phyloP scores from a whole-genome alignment of 2,329 filamentous ascomycete genomes.

The Claviceps spartinae region DNA sequence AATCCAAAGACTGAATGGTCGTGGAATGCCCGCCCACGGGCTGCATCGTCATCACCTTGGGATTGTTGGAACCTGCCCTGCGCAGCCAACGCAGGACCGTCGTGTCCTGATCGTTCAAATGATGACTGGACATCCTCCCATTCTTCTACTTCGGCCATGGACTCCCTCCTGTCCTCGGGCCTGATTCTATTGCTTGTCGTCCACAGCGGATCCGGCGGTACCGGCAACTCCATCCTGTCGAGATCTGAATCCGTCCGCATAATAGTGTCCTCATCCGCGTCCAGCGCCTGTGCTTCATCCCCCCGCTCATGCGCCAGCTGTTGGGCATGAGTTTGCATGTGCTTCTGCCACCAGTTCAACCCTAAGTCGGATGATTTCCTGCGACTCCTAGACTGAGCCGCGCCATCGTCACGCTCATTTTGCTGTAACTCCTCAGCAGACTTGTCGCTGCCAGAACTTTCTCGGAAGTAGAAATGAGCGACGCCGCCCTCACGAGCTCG shows the following conservation, averaged over 20 bases:
- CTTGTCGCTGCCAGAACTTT: constrained; percentile 46
- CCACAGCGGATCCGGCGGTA: constrained; percentile 28
- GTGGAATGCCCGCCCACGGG: neutral
- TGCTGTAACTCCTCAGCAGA: constrained; percentile 25
- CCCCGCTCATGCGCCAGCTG: constrained; percentile 38
- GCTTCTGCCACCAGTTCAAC: constrained; percentile 61
- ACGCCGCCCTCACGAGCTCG: constrained; percentile 55
- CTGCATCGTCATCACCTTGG: constrained; percentile 1
- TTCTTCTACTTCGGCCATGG: constrained; percentile 12
- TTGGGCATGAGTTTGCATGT: constrained; percentile 68
- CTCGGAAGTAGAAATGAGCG: constrained; percentile 55
- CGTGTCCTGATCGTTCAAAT: constrained; percentile 9
- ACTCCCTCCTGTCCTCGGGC: constrained; percentile 15
- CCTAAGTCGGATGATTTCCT: constrained; percentile 50
- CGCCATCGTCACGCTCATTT: constrained; percentile 11
- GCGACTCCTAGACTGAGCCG: constrained; percentile 21
- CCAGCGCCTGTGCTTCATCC: constrained; percentile 15
- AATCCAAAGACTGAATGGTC: constrained; percentile 7
- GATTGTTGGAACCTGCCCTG: neutral
- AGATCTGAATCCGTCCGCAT: constrained; percentile 28
- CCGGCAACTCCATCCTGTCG: constrained; percentile 27
- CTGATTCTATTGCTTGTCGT: constrained; percentile 22
- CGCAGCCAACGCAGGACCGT: constrained; percentile 8
- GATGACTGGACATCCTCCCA: constrained; percentile 13
- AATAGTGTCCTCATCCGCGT: constrained; percentile 13